phyloP scores from a whole-genome alignment of 2,329 filamentous ascomycete genomes.

The Gyromitra esculenta region DNA sequence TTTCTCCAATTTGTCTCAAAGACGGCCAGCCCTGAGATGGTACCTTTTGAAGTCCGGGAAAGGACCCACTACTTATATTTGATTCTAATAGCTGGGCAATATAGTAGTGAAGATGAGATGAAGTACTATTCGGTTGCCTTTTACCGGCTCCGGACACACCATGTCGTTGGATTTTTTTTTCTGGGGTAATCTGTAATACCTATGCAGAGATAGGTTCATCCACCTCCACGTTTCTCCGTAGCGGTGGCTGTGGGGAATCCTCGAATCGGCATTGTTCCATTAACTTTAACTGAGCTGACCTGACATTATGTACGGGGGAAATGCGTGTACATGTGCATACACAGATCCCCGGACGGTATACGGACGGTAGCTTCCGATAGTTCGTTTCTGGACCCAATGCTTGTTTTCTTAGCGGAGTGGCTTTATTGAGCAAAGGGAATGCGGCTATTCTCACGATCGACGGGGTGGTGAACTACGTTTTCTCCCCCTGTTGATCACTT shows the following conservation, averaged over 20 bases:
- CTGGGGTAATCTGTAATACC: slow-evolving; percentile 35
- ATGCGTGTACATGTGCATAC: neutral
- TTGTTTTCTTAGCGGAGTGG: slow-evolving; percentile 36
- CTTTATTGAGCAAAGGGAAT: slow-evolving; percentile 21
- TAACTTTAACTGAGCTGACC: slow-evolving; percentile 15
- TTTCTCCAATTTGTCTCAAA: slow-evolving; percentile 36
- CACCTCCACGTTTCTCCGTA: slow-evolving; percentile 40
- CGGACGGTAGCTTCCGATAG: slow-evolving; percentile 40
- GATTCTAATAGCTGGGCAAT: neutral
- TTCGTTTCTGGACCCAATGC: slow-evolving; percentile 26
- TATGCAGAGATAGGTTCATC: slow-evolving; percentile 9
- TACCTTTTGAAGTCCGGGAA: slow-evolving; percentile 7
- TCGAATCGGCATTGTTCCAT: slow-evolving; percentile 27
- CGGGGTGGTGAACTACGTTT: slow-evolving; percentile 7
- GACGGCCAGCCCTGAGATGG: slow-evolving; percentile 42
- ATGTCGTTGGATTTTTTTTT: slow-evolving; percentile 16
- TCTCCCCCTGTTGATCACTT: slow-evolving; percentile 48
- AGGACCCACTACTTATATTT: slow-evolving; percentile 42
- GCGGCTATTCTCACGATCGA: slow-evolving; percentile 26
- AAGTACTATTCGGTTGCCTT: slow-evolving; percentile 12
- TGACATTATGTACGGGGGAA: neutral
- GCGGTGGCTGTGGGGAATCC: slow-evolving; percentile 37
- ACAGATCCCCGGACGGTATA: slow-evolving; percentile 22
- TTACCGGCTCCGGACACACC: slow-evolving; percentile 24
- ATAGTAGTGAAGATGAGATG: slow-evolving; percentile 16